Evolutionary conservation across 805 yeast species (phyloP), one percentile per base, ranked within the genome.

Genomic region (Ogataea glucozyma): DNA sequence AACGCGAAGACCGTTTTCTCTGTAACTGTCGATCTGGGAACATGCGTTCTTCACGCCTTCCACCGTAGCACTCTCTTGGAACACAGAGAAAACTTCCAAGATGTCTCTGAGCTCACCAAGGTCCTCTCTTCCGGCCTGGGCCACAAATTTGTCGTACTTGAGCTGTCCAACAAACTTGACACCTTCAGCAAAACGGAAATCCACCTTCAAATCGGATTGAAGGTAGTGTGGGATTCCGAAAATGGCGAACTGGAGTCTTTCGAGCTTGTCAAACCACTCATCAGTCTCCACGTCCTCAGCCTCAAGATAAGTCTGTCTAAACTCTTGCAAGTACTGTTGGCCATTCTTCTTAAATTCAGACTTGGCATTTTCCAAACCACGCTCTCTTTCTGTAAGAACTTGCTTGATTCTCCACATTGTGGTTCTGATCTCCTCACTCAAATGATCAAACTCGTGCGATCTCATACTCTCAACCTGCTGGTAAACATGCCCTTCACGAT

Each of bases 301-400:
- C 23, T 66, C 69, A 26, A 88, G 61, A 64, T 85, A 89, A 41
- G 71, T 66, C 24, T 69, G 57, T 49, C 71, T 71, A 64, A 88
- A 88, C 26, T 78, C 81, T 6, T 69, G 60, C 43, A 86, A 65
- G 47, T 83, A 76, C 44, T 65, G 54, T 13, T 64, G 62, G 47
- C 78, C 78, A 42, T 70, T 67, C 7, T 65, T 62, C 8, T 63
- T 62, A 40, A 79, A 69, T 31, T 65, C 71, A 17, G 66, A 65
- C 53, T 73, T 73, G 1, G 84, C 87, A 46, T 80, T 71, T 50
- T 75, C 79, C 57, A 75, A 79, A 0, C 90, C 80, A 46, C 78
- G 78, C 52, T 84, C 85, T 60, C 99, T 78, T 66, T 91, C 99
- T 52, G 88, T 79, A 33, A 91, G 71, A 4, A 88, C 96, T 61